Evolutionary conservation across 2,329 filamentous ascomycete species (phyloP), one percentile per base, ranked within the genome.

Genomic region (Aureobasidium sp.): DNA sequence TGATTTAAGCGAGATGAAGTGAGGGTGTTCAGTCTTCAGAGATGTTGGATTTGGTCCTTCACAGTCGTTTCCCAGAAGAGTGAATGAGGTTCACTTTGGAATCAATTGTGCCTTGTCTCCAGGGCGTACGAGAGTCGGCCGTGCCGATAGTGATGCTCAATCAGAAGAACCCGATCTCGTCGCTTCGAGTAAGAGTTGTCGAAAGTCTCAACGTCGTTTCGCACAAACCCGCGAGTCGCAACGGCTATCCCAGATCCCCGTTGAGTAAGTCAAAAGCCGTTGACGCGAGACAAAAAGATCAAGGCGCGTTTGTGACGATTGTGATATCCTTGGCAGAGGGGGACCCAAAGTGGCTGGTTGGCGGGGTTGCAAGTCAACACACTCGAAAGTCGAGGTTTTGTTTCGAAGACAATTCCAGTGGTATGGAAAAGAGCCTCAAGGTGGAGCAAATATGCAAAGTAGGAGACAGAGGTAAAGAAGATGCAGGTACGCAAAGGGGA

Each of bases 401-500:
- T 36, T 15, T 44, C 9, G 20, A 44, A 14, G 0, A 34, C 3
- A 3, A 11, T 36, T n/a, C 17, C 48, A 36, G 48, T 39, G 31
- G 17, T 52, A 37, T 47, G 55, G 31, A n/a, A 17, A 6, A 37
- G 42, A 58, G 29, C 22, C 55, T 25, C 20, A 22, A 9, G 5
- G 27, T 34, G 27, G 39, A 57, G 41, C 11, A 29, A 29, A 41
- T 41, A 53, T 53, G 49, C 36, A 53, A 20, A 37, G 9, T 20
- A 11, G 8, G 17, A 36, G 31, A 17, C 15, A 37, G 31, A 48
- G 9, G 48, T 37, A 1, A 25, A 25, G n/a, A 39, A 29, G 41
- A 58, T 58, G 55, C 55, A 58, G 55, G 42, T 56, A 56, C 52
- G n/a, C n/a, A n/a, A n/a, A n/a, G n/a, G n/a, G n/a, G n/a, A n/a